Evolutionary conservation across 345 rosid species (phyloP).

Genomic region (Eucalyptus fibrosa): DNA sequence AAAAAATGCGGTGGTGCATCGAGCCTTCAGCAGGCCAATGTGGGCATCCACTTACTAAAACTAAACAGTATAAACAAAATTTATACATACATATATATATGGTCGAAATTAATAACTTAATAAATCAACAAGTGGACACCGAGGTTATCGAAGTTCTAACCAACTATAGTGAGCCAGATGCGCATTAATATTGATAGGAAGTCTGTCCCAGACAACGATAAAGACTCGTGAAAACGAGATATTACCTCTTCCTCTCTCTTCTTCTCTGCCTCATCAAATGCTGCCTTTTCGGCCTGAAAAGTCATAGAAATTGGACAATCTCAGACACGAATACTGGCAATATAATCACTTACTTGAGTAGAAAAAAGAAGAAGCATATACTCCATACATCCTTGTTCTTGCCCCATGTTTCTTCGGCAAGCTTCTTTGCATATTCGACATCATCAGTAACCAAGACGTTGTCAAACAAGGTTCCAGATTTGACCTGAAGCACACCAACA

Average conservation of each 20-base stretch:
- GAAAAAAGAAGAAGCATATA: background rate
- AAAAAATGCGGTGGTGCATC: background rate
- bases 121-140: background rate
- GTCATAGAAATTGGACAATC: background rate
- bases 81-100: no score
- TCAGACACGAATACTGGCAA: background rate
- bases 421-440: conserved; percentile 68
- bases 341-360: background rate
- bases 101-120: background rate
- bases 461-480: conserved; percentile 93
- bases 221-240: background rate
- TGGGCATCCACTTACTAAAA: background rate
- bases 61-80: background rate
- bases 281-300: conserved; percentile 89
- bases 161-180: background rate
- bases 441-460: conserved; percentile 76
- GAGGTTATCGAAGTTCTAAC: background rate
- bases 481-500: conserved; percentile 35
- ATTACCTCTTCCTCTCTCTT: conserved; percentile 74
- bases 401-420: conserved; percentile 96
- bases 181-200: background rate
- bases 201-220: background rate
- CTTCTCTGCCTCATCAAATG: conserved; percentile 90
- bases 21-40: background rate
- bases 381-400: conserved; percentile 77